These are phyloP conservation scores for Boechera stricta DNA, from an alignment of 345 rosid genomes.

Conservation along the genomic window DNA sequence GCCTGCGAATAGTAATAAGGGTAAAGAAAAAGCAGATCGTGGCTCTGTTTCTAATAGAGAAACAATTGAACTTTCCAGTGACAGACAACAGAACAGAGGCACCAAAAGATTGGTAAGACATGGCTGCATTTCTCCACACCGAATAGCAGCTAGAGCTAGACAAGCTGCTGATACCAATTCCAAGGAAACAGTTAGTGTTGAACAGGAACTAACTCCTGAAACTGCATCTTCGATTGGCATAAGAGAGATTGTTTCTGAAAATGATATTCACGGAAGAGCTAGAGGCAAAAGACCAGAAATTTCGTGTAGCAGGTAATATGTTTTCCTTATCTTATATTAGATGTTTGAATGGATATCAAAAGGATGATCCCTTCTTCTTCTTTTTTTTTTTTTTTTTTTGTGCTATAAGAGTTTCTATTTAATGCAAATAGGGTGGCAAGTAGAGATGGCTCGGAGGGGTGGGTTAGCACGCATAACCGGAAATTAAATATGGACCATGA, in stretches of 20 bases:
- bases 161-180: conserved; percentile 47
- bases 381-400: conserved; percentile 28
- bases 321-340: not conserved
- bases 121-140: conserved; percentile 86
- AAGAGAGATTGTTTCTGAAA: conserved; percentile 57
- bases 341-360: conserved; percentile 4
- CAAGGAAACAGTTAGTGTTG: conserved; percentile 29
- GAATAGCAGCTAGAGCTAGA: conserved; percentile 59
- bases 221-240: conserved; percentile 47
- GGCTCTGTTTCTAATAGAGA: conserved; percentile 51
- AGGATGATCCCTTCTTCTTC: conserved; percentile 6
- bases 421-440: conserved; percentile 39
- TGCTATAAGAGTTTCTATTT: conserved; percentile 32
- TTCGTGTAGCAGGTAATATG: conserved; percentile 58
- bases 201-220: conserved; percentile 39
- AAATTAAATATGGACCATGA: conserved; percentile 40
- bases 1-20: conserved; percentile 54
- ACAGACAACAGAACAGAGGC: conserved; percentile 45
- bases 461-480: conserved; percentile 62
- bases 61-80: conserved; percentile 50
- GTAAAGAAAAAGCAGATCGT: conserved; percentile 57
- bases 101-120: conserved; percentile 78
- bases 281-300: conserved; percentile 57
- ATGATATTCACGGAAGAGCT: conserved; percentile 40
- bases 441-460: conserved; percentile 52